A percentile compares a stretch with the other conserved stretches of the same genome.
phyloP scores from a whole-genome alignment of 805 yeast species.

The Komagataella ulmi region DNA sequence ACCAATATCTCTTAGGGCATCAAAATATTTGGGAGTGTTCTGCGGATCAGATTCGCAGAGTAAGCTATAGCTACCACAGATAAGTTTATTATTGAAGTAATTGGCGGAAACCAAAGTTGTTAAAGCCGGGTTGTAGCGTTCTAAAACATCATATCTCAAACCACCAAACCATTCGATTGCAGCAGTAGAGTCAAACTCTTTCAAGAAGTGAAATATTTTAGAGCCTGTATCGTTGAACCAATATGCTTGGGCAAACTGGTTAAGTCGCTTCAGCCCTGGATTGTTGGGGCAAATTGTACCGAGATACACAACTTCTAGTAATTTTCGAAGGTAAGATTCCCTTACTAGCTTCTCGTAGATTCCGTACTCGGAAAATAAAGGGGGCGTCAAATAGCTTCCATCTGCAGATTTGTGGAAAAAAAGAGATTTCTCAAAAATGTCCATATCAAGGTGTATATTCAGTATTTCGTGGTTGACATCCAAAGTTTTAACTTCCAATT shows the following conservation, averaged over 20 bases:
- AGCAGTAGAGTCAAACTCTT: slow-evolving; percentile 17
- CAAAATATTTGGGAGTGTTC: slow-evolving; percentile 38
- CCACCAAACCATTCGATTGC: slow-evolving; percentile 1
- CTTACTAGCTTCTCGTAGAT: slow-evolving; percentile 12
- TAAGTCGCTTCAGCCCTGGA: neutral
- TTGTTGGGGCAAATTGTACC: slow-evolving; percentile 11
- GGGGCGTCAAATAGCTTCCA: slow-evolving; percentile 15
- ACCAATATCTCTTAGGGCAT: slow-evolving; percentile 39
- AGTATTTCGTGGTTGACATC: slow-evolving; percentile 34
- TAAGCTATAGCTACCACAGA: slow-evolving; percentile 32
- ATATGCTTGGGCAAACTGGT: slow-evolving; percentile 1
- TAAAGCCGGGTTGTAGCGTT: slow-evolving; percentile 10
- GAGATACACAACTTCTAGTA: slow-evolving; percentile 36
- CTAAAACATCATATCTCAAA: neutral
- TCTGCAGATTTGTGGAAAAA: slow-evolving; percentile 16
- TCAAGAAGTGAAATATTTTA: slow-evolving; percentile 19
- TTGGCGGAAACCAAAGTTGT: slow-evolving; percentile 34
- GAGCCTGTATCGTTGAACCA: slow-evolving; percentile 1
- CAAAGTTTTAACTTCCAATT: slow-evolving; percentile 38
- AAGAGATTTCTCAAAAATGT: slow-evolving; percentile 12
- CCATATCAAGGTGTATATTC: slow-evolving; percentile 43
- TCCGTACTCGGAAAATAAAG: slow-evolving; percentile 14
- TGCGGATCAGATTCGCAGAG: slow-evolving; percentile 28
- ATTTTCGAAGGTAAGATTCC: slow-evolving; percentile 41
- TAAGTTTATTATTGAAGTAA: slow-evolving; percentile 32